Evolutionary conservation across 2,329 filamentous ascomycete genomes (phyloP), one percentile per base, ranked within the genome.

Genomic region (Pseudocercospora crystallina): DNA sequence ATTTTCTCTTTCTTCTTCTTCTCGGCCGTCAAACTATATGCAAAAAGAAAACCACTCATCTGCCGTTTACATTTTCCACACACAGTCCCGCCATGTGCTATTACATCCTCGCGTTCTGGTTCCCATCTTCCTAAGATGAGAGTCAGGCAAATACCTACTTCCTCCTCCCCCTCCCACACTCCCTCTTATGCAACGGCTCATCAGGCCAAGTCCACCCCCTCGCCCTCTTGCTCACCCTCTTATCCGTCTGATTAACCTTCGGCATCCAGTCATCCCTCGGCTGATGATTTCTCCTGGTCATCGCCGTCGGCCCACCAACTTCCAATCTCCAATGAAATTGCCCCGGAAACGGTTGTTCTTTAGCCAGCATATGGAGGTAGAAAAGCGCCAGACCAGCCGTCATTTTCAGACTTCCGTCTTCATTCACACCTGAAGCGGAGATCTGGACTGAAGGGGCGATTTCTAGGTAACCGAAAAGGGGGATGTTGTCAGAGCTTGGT

Each of bases 401-500:
- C 62, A 89, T 76, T 47, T 79, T 77, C 5, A 75, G 69, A 40
- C 73, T 71, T 5, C 66, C 70, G 30, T 62, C 70, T 59, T 59
- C 71, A 13, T 41, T 55, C 37, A 65, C 66, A 7, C 67, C 65
- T 8, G 65, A 63, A 9, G 70, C 59, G 8, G 64, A 58, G 43
- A 83, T 76, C 5, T 76, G 71, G 47, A 85, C 80, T 0, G 82
- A 76, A 0, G 78, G 66, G 0, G 80, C 76, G 26, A 95, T 80
- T 69, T 97, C 91, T 5, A 96, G 76, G 70, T 85, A 89, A n/a
- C 92, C 91, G 65, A 96, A 96, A 68, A 90, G 84, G 0, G 91
- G 91, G 1, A 84, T 83, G 8, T 70, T 69, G 35, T 65, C 63
- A 1, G 64, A 56, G 9, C 60, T 60, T 0, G 68, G 66, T 11